These are phyloP conservation scores for Fusarium siculi DNA, from an alignment of 2,329 filamentous ascomycete genomes.

Conservation along the genomic window DNA sequence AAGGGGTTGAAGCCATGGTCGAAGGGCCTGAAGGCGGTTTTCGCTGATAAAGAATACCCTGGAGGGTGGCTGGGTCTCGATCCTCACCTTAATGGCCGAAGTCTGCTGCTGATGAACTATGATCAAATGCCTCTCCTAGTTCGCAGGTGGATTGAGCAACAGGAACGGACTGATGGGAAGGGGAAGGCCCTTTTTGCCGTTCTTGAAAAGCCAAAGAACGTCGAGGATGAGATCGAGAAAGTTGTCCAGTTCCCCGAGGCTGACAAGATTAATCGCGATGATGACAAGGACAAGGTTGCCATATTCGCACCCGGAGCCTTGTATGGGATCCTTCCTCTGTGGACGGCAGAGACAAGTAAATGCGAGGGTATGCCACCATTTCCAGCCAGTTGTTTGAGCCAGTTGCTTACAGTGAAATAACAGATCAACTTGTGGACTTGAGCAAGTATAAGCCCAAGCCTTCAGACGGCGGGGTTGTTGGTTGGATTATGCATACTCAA, in stretches of 20 bases:
- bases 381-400: neutral
- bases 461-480: slow-evolving; percentile 43
- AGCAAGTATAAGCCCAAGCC: slow-evolving; percentile 44
- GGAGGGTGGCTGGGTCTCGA: slow-evolving; percentile 64
- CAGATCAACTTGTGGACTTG: slow-evolving; percentile 45
- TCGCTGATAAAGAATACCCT: slow-evolving; percentile 57
- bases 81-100: slow-evolving; percentile 61
- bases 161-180: slow-evolving; percentile 49
- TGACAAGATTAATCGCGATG: slow-evolving; percentile 42
- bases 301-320: slow-evolving; percentile 64
- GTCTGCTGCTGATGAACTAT: slow-evolving; percentile 60
- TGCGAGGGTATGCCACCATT: slow-evolving; percentile 53
- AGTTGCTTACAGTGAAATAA: slow-evolving; percentile 4
- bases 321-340: slow-evolving; percentile 61
- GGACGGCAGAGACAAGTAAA: slow-evolving; percentile 56
- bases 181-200: slow-evolving; percentile 56
- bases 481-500: slow-evolving; percentile 46
- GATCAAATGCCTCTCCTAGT: slow-evolving; percentile 55
- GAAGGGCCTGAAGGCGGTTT: slow-evolving; percentile 54
- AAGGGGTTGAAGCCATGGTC: slow-evolving; percentile 53
- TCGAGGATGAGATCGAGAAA: slow-evolving; percentile 52
- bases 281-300: slow-evolving; percentile 52
- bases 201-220: slow-evolving; percentile 52
- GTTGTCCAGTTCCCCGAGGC: slow-evolving; percentile 47
- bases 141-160: slow-evolving; percentile 60